Base-by-base conservation (phyloP, 306 rosid genomes). In the Rosa chinensis region DNA sequence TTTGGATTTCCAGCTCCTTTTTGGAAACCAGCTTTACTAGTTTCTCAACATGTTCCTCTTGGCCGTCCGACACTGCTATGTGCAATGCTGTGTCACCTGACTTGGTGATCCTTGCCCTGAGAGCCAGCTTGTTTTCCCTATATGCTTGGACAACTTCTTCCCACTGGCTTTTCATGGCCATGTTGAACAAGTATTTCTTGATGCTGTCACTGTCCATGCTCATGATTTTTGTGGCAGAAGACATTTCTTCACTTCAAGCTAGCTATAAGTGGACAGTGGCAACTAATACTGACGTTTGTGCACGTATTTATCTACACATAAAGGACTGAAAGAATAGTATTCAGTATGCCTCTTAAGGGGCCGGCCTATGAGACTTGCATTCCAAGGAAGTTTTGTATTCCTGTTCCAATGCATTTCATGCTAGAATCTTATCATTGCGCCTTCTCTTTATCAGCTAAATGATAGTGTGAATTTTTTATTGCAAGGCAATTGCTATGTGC, bases 31-130 rank as follows among this genome's bases (percentile, higher is more conserved):
- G 66, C 0, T 5, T 0, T 5, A 86, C 70, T 0, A 84, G 75
- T 20, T 2, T 0, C 11, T 74, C 68, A 37, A 88, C 88, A 0
- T 4, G 23, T 0, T 23, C 4, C 32, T 45, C 74, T 21, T 56
- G 47, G 40, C 72, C 77, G 1, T 85, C 84, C 3, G 79, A 56
- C 25, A 80, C 87, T 23, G 92, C 91, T 58, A 88, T 25, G 70
- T 90, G 95, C 20, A 90, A 39, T 14, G 85, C 91, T 4, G 89
- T 88, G 78, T 84, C 85, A 6, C 80, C 76, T 3, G 73, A 42
- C 20, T 48, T 72, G 6, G 77, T 83, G 66, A 88, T 81, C 32
- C 1, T 32, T 7, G 76, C 72, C 25, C 1, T 11, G 23, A 16
- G 83, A 0, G 76, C 88, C 44, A 0, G 4, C 18, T 16, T 2